Conservation (phyloP, 2,329 filamentous ascomycete genomes). For the Alternaria sp. region DNA sequence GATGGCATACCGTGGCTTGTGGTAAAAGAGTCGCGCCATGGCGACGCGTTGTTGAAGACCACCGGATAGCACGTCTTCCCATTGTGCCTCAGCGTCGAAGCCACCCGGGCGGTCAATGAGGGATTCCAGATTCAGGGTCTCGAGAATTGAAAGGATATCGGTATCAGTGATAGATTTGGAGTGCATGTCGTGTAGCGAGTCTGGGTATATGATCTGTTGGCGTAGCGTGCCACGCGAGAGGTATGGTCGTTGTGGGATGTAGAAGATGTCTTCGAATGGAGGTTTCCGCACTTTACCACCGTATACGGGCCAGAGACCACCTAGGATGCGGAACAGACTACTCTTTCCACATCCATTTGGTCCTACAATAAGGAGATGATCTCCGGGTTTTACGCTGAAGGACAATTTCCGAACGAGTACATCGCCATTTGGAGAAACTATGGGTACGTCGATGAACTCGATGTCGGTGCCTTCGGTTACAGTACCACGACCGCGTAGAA, state of each 20-base stretch:
- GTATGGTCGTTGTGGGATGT: constrained; percentile 96
- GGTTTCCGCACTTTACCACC: constrained; percentile 93
- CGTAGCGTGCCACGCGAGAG: constrained; percentile 89
- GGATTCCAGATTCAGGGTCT: constrained; percentile 80
- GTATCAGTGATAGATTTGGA: constrained; percentile 82
- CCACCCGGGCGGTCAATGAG: constrained; percentile 81
- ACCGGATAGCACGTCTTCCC: constrained; percentile 91
- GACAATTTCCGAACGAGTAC: constrained; percentile 85
- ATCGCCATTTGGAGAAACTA: constrained; percentile 96
- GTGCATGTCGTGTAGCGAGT: constrained; percentile 86
- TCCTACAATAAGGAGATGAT: constrained; percentile 92
- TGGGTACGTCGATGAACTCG: constrained; percentile 87
- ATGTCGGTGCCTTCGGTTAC: constrained; percentile 85
- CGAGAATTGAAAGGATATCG: constrained; percentile 79
- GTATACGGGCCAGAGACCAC: constrained; percentile 97
- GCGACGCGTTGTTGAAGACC: constrained; percentile 95
- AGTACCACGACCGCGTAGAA: constrained; percentile 81
- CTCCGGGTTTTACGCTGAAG: constrained; percentile 84
- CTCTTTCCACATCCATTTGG: constrained; percentile 98
- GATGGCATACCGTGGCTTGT: constrained; percentile 90
- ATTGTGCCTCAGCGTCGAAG: constrained; percentile 95
- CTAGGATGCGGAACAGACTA: constrained; percentile 92
- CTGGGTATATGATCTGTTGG: constrained; percentile 96
- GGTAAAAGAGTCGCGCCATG: constrained; percentile 95
- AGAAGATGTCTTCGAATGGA: constrained; percentile 92